These are phyloP conservation scores for Solanum gandarillasii DNA, from an alignment of 257 asterid genomes.

Conservation along the genomic window DNA sequence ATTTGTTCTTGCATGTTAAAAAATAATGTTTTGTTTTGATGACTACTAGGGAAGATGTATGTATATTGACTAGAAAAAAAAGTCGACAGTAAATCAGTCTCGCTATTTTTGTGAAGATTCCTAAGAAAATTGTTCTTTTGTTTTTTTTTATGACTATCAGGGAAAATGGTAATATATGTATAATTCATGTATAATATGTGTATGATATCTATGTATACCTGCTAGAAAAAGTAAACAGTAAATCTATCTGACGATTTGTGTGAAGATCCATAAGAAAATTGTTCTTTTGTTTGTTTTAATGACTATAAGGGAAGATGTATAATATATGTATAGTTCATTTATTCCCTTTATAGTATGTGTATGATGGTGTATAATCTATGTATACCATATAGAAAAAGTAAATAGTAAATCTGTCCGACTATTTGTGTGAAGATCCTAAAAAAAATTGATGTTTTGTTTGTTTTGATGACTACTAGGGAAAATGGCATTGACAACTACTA, in stretches of 20 bases:
- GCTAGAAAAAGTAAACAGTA: not conserved
- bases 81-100: not conserved
- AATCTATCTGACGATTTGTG: not conserved
- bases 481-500: not conserved
- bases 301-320: conserved; percentile 5
- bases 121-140: no score
- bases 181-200: not conserved
- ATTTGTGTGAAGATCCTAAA: not conserved
- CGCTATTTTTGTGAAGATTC: not conserved
- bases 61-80: not conserved
- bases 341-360: not conserved
- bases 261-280: not conserved
- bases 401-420: not conserved
- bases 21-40: not conserved
- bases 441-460: not conserved
- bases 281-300: not conserved
- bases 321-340: not conserved
- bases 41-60: not conserved
- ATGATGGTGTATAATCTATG: not conserved
- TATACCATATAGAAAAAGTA: not conserved
- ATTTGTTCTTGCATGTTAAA: not conserved
- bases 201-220: not conserved
- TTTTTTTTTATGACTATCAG: not conserved
- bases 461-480: conserved; percentile 10
- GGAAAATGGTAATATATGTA: not conserved